Percentiles rank a stretch among this genome's conserved stretches.
phyloP scores from a whole-genome alignment of 2,329 filamentous ascomycete species.

The Aspergillus arachidicola region DNA sequence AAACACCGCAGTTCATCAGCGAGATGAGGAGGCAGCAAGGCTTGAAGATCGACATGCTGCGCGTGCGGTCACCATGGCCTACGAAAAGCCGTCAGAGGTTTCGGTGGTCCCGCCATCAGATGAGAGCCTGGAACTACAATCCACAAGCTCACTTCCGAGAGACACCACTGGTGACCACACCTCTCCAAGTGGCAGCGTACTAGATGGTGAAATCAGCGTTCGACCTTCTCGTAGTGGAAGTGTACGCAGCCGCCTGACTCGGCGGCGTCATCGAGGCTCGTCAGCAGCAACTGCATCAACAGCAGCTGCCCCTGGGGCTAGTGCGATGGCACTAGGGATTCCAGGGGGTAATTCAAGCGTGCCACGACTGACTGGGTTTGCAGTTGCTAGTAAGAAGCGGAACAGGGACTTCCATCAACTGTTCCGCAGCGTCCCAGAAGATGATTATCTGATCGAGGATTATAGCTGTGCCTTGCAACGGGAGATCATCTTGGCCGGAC shows the following conservation, averaged over 20 bases:
- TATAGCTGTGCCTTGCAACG: constrained; percentile 96
- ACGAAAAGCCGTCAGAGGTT: constrained; percentile 47
- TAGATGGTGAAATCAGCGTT: constrained; percentile 61
- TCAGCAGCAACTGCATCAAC: constrained; percentile 71
- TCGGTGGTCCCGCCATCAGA: constrained; percentile 44
- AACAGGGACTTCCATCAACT: constrained; percentile 93
- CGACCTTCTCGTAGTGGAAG: constrained; percentile 66
- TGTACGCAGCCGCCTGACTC: constrained; percentile 65
- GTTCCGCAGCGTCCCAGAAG: constrained; percentile 95
- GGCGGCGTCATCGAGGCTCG: constrained; percentile 77
- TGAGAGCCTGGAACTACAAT: constrained; percentile 36
- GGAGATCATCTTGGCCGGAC: constrained; percentile 91
- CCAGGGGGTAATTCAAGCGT: constrained; percentile 60
- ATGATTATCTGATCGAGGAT: constrained; percentile 97
- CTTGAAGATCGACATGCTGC: constrained; percentile 62
- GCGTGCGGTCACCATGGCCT: constrained; percentile 64
- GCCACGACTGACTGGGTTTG: constrained; percentile 88
- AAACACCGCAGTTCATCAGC: constrained; percentile 38
- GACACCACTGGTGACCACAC: constrained; percentile 60
- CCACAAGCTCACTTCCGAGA: constrained; percentile 31
- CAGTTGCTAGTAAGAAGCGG: constrained; percentile 91
- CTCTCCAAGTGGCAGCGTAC: constrained; percentile 65
- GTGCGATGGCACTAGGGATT: constrained; percentile 69
- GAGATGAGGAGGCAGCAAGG: constrained; percentile 58
- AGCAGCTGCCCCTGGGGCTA: constrained; percentile 73